These are phyloP conservation scores for Podospora tetraspora DNA, from an alignment of 495 filamentous ascomycete species.

Conservation along the genomic window DNA sequence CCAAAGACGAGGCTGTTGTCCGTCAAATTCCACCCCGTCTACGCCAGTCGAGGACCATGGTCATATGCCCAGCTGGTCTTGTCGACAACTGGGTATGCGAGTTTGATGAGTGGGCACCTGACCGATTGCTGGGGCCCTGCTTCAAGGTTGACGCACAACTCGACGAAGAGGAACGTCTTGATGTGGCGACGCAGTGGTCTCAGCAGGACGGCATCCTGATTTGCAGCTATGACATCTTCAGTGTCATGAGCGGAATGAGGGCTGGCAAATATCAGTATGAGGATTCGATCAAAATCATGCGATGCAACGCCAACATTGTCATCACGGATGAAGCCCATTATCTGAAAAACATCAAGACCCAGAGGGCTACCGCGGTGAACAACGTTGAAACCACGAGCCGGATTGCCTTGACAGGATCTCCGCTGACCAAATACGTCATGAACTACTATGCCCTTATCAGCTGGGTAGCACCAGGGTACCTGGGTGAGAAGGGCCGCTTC, in stretches of 20 bases:
- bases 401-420: conserved; percentile 84
- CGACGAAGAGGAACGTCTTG: conserved; percentile 31
- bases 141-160: conserved; percentile 43
- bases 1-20: conserved; percentile 48
- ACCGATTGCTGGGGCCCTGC: conserved; percentile 46
- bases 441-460: conserved; percentile 86
- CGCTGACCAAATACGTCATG: conserved; percentile 71
- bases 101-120: conserved; percentile 61
- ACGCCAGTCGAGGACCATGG: conserved; percentile 56
- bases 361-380: conserved; percentile 48
- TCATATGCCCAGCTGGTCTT: conserved; percentile 71
- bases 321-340: conserved; percentile 83
- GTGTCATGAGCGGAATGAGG: conserved; percentile 18
- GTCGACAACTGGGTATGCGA: conserved; percentile 83
- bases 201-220: conserved; percentile 65
- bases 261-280: conserved; percentile 17
- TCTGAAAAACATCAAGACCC: conserved; percentile 58
- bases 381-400: conserved; percentile 63
- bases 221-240: conserved; percentile 66
- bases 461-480: conserved; percentile 77
- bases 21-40: conserved; percentile 63
- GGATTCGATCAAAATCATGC: conserved; percentile 29
- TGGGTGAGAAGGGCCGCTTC: conserved; percentile 65
- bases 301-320: conserved; percentile 63
- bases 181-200: conserved; percentile 54